Evolutionary conservation across 2,329 filamentous ascomycete species (phyloP), one percentile per base, ranked within the genome.

Genomic region (Calcarisporium arbuscula): DNA sequence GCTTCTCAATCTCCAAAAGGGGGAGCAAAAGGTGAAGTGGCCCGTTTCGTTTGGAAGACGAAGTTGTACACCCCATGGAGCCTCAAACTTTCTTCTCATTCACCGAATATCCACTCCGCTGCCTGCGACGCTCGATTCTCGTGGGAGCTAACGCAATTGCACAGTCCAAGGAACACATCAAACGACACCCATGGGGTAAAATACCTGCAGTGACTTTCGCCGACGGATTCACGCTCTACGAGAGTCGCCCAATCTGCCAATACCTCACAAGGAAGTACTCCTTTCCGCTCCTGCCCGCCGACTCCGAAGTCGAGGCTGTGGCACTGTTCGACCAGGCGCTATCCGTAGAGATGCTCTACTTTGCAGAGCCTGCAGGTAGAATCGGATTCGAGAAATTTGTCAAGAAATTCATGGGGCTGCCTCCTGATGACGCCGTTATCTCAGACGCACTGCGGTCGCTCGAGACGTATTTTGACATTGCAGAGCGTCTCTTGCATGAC

Each of bases 241-340:
- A 69, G 48, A 66, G 61, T 45, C 65, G 64, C 22, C 57, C 61
- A 32, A 68, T 70, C 45, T 65, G 60, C 61, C 62, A 62, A 48
- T 65, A 67, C 47, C 58, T 70, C 38, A 50, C 63, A 9, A 58
- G 18, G 20, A 67, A 64, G 44, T 68, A 67, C 53, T 58, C 51
- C n/a, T 60, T 67, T 39, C 60, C 60, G 32, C 60, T 68, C 33
- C 48, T 68, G 17, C 65, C 64, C 10, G 15, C 49, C 0, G 46
- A 45, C 39, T 56, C 60, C 19, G 59, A 68, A 43, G 7, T 51
- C 41, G 56, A 67, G 43, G 62, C 61, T 27, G 31, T 47, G 28
- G 64, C 65, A 33, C 50, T 60, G 32, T 67, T 67, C 41, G 62
- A 68, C 38, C 61, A 68, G 46, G 64, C 64, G 8, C 48, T 61